Conservation (phyloP, 495 filamentous ascomycete species). For the Xylaria longipes region DNA sequence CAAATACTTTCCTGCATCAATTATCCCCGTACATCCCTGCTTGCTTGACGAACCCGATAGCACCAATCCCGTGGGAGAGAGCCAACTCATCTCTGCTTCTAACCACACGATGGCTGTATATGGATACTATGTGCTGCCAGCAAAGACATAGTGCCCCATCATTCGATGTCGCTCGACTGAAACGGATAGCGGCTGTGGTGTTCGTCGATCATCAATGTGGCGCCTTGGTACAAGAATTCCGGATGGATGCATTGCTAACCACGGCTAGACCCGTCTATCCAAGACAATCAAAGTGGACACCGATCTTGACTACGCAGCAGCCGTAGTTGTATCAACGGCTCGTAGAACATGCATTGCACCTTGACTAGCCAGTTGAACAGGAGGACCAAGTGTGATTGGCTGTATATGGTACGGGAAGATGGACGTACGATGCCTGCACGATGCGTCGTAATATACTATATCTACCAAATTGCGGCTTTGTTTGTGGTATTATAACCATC, state of each 20-base stretch:
- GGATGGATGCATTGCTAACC: constrained; percentile 8
- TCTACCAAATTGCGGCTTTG: neutral
- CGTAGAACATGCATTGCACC: neutral
- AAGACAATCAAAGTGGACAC: constrained; percentile 12
- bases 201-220: constrained; percentile 26
- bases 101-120: constrained; percentile 13
- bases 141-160: constrained; percentile 20
- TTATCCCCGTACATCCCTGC: neutral
- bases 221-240: constrained; percentile 1
- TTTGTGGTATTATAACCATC: neutral
- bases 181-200: constrained; percentile 19
- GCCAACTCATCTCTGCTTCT: constrained; percentile 23
- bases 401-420: neutral
- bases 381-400: neutral
- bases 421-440: neutral
- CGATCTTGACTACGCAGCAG: constrained; percentile 12
- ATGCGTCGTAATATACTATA: constrained; percentile 4
- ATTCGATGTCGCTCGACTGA: constrained; percentile 16
- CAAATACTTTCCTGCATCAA: constrained; percentile 21
- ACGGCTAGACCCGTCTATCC: constrained; percentile 17
- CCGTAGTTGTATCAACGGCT: neutral
- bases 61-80: constrained; percentile 13
- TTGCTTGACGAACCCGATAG: constrained; percentile 8
- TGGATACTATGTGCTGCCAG: constrained; percentile 26
- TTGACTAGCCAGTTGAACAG: neutral